Base-by-base conservation (phyloP, 2,329 filamentous ascomycete genomes). In the Fusarium sp. region DNA sequence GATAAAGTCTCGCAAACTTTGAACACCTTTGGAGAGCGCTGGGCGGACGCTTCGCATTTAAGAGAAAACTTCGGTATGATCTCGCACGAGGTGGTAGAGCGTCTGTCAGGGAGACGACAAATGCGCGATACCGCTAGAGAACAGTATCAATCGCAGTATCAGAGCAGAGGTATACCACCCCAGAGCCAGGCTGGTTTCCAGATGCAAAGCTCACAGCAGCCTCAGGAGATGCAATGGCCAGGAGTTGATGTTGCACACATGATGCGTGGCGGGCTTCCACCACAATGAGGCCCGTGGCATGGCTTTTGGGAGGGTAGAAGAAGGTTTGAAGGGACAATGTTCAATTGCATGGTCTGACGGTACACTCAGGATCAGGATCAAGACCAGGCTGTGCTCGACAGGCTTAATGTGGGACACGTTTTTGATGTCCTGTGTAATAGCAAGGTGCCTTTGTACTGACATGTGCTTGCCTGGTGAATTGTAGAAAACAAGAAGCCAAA, bases 41-140 rank as follows among this genome's bases (percentile, higher is more conserved):
- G 89, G 89, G 84, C 84, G 5, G 83, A 89, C 63, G 86, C 87
- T 3, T 79, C 83, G 34, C 82, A 83, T 62, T 80, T 90, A n/a
- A 81, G 83, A 64, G 78, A 82, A 41, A 85, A 80, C 41, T 90
- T 90, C 71, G 84, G 88, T 65, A 75, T 76, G 50, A 82, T 83
- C 14, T 88, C 83, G 6, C 79, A 77, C 30, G 80, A 83, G 47
- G 79, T 84, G 7, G 68, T 84, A 25, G 79, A 83, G 5, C 78
- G 81, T 5, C 77, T 89, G 16, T 78, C 75, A 68, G 78, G 79
- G 37, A 80, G 82, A 25, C 78, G 76, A 49, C 76, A 78, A 43
- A 71, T 80, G 69, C 77, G 79, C 34, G 74, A 70, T 58, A 65
- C 71, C 25, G 43, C 71, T 16, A 66, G 77, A 48, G 75, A 78